Base-by-base conservation (phyloP, 1,139 yeast species). In the Suhomyces bokatorum region DNA sequence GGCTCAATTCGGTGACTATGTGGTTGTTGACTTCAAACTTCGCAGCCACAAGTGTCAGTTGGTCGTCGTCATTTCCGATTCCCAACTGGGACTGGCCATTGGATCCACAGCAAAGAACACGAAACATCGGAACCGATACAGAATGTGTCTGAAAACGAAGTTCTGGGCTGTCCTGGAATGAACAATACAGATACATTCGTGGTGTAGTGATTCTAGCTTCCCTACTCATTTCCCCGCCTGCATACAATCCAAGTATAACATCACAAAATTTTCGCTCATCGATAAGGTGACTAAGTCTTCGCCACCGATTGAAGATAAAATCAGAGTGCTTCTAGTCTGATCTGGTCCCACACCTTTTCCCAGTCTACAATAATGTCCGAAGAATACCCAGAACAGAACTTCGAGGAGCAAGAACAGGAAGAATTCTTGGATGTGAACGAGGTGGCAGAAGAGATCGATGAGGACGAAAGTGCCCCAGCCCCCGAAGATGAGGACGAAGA, bases 51-150 rank as follows among this genome's bases (percentile, higher is more conserved):
- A 81, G 66, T 1, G 22, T 43, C 39, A 60, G 55, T 24, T 72
- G 59, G 60, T 91, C 97, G 1, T 75, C 77, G 36, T 68, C 68
- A 43, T 79, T 75, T 1, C 75, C 78, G 2, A 78, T 62, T 2
- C 97, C 97, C 40, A 91, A 71, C 59, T 91, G 98, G 45, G 65
- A 81, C 38, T 66, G 70, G 1, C 97, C 97, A 64, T 91, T 91
- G 2, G 97, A 89, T 0, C 98, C 98, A 62, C 95, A 83, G 1
- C 80, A 69, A 32, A 70, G 68, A 8, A 82, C 59, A 26, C 43
- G 52, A 55, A 61, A 74, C 48, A 46, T 39, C 29, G 6, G 29
- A 30, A 30, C 10, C 9, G 15, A 29, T n/a, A n/a, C 14, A 17
- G 13, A 13, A 13, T 13, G 14, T 7, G 9, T 8, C 24, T 2